phyloP scores from a whole-genome alignment of 305 asterid genomes.

The Rubia tinctorum region DNA sequence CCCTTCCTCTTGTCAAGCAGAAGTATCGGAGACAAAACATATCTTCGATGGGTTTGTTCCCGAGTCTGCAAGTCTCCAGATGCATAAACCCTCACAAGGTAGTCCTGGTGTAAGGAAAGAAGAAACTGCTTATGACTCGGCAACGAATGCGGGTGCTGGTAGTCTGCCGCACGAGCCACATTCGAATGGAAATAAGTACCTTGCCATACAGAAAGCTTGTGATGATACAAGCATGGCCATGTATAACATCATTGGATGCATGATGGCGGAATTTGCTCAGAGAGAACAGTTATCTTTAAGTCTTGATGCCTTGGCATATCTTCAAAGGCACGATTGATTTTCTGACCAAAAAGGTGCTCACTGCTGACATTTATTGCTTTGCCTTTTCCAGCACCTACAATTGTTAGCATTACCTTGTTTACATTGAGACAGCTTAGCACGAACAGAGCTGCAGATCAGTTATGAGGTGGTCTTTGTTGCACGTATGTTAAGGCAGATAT shows the following conservation, averaged over 20 bases:
- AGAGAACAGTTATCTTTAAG: constrained; percentile 5
- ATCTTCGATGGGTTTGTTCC: constrained; percentile 13
- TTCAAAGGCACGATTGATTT: constrained; percentile 7
- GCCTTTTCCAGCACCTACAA: not conserved
- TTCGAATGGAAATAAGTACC: constrained; percentile 12
- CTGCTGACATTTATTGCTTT: not conserved
- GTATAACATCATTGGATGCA: constrained; percentile 15
- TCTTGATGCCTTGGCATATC: constrained; percentile 8
- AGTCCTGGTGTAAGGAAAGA: constrained; percentile 22
- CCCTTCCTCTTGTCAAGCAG: constrained; percentile 26
- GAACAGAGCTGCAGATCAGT: not conserved
- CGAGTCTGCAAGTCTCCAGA: constrained; percentile 19
- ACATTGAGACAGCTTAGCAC: not conserved
- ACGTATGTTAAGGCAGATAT: not conserved
- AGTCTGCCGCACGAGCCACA: constrained; percentile 10
- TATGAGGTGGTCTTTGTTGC: not conserved
- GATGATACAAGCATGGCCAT: constrained; percentile 20
- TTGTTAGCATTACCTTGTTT: not conserved
- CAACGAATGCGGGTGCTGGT: constrained; percentile 10
- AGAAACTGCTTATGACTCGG: constrained; percentile 18
- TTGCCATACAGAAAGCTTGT: constrained; percentile 22
- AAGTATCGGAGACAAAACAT: constrained; percentile 21
- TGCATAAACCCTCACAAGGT: constrained; percentile 22
- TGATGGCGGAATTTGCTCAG: constrained; percentile 17
- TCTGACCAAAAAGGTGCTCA: constrained; percentile 6